Base-by-base conservation (phyloP, 345 rosid genomes). In the Lagerstroemia speciosa region DNA sequence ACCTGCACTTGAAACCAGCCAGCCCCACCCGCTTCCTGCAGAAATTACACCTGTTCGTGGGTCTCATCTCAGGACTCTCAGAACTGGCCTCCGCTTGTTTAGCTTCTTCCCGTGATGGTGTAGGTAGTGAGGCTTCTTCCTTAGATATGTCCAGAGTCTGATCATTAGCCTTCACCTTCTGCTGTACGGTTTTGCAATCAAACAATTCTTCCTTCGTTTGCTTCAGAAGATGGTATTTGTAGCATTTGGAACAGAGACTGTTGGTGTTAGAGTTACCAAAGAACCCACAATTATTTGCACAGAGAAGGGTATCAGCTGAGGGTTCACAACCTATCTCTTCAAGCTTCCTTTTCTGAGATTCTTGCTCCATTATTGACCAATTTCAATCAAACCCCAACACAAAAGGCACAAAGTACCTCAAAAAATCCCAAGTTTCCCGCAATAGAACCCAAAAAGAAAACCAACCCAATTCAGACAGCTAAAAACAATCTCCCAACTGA, bases 1-100 rank as follows among this genome's bases (percentile, higher is more conserved):
- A 82, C 67, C 77, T 70, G 65, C 88, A 84, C 48, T 77, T 82
- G 69, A 84, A 84, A 40, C 86, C 83, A 0, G 83, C 82, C 67
- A 82, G 71, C 8, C 86, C 88, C 14, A 80, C 79, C 63, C 81
- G 66, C 69, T 78, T 82, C 62, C 71, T 70, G 69, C 88, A 84
- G 67, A 72, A 61, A 48, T 67, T 73, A 58, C 86, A 82, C 27
- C 84, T 67, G 50, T 78, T 84, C 3, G 72, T 62, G 0, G 72
- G 65, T 46, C 69, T 71, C 30, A 62, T 65, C 75, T 73, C 75
- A 0, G 48, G 69, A 14, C 67, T 71, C 71, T 27, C 81, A 1
- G 73, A 70, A 11, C 70, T 53, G 0, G 66, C 75, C 33, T 45
- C 74, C 6, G 17, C 72, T n/a, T 1, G 60, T 27, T n/a, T 43